These are phyloP conservation scores for Dictyostelium citrinum DNA, from an alignment of 78 protist genomes.

Conservation along the genomic window DNA sequence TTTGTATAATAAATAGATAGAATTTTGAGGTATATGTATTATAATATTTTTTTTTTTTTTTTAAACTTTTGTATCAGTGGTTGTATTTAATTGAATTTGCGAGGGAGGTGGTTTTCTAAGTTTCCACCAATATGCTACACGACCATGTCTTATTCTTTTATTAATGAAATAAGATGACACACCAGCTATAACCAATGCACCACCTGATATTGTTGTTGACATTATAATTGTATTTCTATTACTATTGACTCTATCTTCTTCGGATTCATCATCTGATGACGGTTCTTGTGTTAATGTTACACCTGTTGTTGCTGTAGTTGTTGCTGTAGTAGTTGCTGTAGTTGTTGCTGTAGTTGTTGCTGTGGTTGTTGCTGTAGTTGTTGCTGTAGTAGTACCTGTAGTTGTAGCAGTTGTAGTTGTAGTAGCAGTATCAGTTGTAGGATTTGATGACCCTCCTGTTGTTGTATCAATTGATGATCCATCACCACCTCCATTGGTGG, in stretches of 20 bases:
- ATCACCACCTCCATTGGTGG: neutral
- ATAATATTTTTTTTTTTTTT: neutral
- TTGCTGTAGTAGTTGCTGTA: neutral
- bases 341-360: neutral
- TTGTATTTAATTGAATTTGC: neutral
- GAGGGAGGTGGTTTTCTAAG: conserved; percentile 10
- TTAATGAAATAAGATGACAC: neutral
- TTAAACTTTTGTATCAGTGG: neutral
- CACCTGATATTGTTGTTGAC: conserved; percentile 16
- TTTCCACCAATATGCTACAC: neutral
- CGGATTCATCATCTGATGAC: neutral
- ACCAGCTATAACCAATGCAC: neutral
- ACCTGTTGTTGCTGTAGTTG: neutral
- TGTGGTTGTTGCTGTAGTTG: neutral
- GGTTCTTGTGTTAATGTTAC: neutral
- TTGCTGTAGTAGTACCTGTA: neutral
- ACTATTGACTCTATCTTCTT: neutral
- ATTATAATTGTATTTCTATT: conserved; percentile 14
- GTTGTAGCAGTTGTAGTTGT: neutral
- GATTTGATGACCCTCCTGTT: neutral
- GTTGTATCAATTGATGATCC: neutral
- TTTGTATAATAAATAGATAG: neutral
- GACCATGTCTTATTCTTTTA: neutral
- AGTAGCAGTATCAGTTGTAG: neutral
- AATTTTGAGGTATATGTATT: too few relatives aligned